Evolutionary conservation across 2,329 filamentous ascomycete genomes (phyloP).

Genomic region (Cordyceps javanica): DNA sequence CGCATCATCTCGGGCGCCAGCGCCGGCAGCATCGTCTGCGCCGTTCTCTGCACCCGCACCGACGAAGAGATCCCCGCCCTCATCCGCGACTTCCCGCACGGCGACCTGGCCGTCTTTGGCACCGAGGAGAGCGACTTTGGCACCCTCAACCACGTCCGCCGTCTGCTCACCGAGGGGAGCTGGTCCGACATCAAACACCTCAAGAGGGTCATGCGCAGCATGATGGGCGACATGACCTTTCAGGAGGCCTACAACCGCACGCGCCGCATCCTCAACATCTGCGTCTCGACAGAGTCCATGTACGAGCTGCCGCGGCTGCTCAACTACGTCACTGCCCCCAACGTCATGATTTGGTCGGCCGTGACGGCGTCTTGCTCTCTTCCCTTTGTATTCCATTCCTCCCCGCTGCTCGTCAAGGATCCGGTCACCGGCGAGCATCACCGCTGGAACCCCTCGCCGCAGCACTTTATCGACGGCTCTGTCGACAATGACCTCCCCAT

Average conservation of each 20-base stretch:
- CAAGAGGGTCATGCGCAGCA: slow-evolving; percentile 69
- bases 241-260: slow-evolving; percentile 96
- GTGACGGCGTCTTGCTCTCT: slow-evolving; percentile 95
- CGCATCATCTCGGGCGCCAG: slow-evolving; percentile 85
- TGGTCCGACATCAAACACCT: slow-evolving; percentile 82
- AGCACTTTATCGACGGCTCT: slow-evolving; percentile 88
- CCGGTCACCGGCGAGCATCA: slow-evolving; percentile 68
- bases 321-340: slow-evolving; percentile 89
- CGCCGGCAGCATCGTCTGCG: slow-evolving; percentile 78
- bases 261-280: slow-evolving; percentile 85
- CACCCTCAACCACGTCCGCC: slow-evolving; percentile 60
- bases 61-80: slow-evolving; percentile 71
- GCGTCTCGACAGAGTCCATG: slow-evolving; percentile 79
- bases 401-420: slow-evolving; percentile 76
- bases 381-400: slow-evolving; percentile 76
- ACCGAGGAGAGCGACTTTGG: slow-evolving; percentile 52
- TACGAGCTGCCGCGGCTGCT: slow-evolving; percentile 82
- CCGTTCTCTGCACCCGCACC: slow-evolving; percentile 70
- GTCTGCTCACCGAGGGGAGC: slow-evolving; percentile 73
- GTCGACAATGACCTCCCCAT: slow-evolving; percentile 93
- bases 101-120: slow-evolving; percentile 77
- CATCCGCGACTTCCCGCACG: slow-evolving; percentile 65
- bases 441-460: slow-evolving; percentile 80
- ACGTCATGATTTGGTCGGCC: slow-evolving; percentile 94
- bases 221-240: slow-evolving; percentile 88